A percentile compares a stretch with the other conserved stretches of the same genome.
phyloP scores from a whole-genome alignment of 2,329 filamentous ascomycete species.

The Aureobasidium sp. region DNA sequence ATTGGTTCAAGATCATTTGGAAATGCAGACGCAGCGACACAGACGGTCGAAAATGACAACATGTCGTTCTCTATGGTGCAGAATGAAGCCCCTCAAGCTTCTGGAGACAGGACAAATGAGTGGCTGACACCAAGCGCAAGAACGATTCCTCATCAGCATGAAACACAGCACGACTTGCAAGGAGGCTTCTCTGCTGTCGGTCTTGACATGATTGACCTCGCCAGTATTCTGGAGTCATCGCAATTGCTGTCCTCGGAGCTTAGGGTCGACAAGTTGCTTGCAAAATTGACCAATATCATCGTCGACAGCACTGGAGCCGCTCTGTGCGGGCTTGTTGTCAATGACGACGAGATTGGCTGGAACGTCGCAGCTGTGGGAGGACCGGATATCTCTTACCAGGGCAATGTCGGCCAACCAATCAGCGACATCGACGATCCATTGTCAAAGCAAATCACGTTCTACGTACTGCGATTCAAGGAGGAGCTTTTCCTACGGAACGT shows the following conservation, averaged over 20 bases:
- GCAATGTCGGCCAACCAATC: constrained; percentile 53
- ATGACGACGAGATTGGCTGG: constrained; percentile 61
- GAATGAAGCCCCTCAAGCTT: constrained; percentile 34
- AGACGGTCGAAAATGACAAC: constrained; percentile 51
- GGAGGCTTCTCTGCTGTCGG: constrained; percentile 58
- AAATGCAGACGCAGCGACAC: constrained; percentile 57
- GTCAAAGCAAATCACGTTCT: constrained; percentile 70
- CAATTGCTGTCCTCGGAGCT: constrained; percentile 75
- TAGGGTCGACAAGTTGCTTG: constrained; percentile 66
- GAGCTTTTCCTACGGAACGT: constrained; percentile 68
- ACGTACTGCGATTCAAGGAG: constrained; percentile 70
- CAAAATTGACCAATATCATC: constrained; percentile 77
- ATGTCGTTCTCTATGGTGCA: constrained; percentile 38
- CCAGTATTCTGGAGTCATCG: constrained; percentile 70
- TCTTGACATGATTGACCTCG: constrained; percentile 75
- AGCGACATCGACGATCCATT: constrained; percentile 58
- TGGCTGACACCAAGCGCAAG: constrained; percentile 39
- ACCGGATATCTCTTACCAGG: constrained; percentile 43
- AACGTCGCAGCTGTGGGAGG: constrained; percentile 68
- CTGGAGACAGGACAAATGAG: constrained; percentile 42
- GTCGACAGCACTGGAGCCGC: constrained; percentile 70
- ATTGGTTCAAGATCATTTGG: constrained; percentile 56
- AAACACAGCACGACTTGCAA: constrained; percentile 32
- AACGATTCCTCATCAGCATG: constrained; percentile 30
- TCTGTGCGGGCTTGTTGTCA: constrained; percentile 65